Evolutionary conservation across 1,284 basidiomycete genomes (phyloP), one percentile per base, ranked within the genome.

Genomic region (Leccinum proliferum): DNA sequence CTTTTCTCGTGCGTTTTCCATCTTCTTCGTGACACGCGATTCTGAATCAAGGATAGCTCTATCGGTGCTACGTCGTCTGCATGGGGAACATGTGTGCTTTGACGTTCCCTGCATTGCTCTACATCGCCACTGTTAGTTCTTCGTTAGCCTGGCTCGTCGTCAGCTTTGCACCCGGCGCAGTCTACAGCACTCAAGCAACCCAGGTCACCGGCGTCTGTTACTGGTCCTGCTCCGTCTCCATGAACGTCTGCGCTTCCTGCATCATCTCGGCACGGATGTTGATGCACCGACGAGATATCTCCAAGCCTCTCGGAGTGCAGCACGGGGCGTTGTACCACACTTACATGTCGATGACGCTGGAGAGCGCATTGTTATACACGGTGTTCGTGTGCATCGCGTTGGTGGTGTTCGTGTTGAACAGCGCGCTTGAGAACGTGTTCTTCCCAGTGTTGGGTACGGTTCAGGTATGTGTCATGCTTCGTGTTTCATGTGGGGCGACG

Each of bases 291-390:
- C 62, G 43, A 0, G 46, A 67, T 0, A 43, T 69, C 41, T 41
- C 58, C 1, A 55, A 10, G 0, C 62, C 65, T 0, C 9, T 69
- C 35, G 69, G 67, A 2, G 48, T 56, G 0, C 59, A 52, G 1
- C 67, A 66, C 10, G 69, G 64, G 1, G 14, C 58, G 12, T 69
- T 70, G 18, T 71, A 71, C 37, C 52, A 70, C 39, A 35, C 60
- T 2, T 72, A 63, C 7, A 71, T 72, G 62, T 59, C 67, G 1
- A 68, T 69, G 69, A 69, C 67, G 11, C 67, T 71, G 50, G 70
- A 71, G 62, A 72, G 69, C 55, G 68, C 70, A 0, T 0, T 60
- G 57, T 34, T 72, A 35, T 72, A 71, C 32, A 64, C 68, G 0
- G 50, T 29, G n/a, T 72, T 63, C 8, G 64, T 39, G 7, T 39